Evolutionary conservation across 2,329 filamentous ascomycete genomes (phyloP).

Genomic region (Sphaerulina vaccinii): DNA sequence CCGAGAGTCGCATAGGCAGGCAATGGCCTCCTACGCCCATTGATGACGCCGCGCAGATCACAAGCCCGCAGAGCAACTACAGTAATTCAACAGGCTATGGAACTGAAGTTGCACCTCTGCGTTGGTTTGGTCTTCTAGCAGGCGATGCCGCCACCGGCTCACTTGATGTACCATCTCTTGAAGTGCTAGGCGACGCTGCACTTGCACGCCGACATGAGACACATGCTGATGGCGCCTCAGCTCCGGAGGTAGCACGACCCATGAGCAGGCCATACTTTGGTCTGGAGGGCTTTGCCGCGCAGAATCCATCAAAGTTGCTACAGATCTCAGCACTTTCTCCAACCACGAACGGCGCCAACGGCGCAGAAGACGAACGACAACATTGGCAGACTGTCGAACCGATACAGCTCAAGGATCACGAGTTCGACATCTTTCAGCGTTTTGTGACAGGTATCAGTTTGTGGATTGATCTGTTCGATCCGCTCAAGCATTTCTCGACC

Average conservation of each 20-base stretch:
- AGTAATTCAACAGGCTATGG: slow-evolving; percentile 31
- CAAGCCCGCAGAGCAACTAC: slow-evolving; percentile 31
- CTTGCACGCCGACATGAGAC: slow-evolving; percentile 27
- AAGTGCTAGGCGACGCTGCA: slow-evolving; percentile 28
- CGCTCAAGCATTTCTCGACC: slow-evolving; percentile 41
- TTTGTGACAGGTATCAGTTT: slow-evolving; percentile 41
- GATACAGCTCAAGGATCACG: slow-evolving; percentile 37
- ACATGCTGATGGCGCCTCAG: slow-evolving; percentile 19
- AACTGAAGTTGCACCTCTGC: slow-evolving; percentile 46
- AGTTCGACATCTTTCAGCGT: slow-evolving; percentile 42
- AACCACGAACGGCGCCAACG: slow-evolving; percentile 16
- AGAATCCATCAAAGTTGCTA: slow-evolving; percentile 27
- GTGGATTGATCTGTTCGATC: slow-evolving; percentile 48
- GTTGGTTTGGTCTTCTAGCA: slow-evolving; percentile 51
- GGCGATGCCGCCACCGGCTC: slow-evolving; percentile 42
- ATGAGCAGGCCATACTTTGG: slow-evolving; percentile 14
- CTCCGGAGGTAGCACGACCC: slow-evolving; percentile 1
- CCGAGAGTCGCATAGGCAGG: slow-evolving; percentile 5
- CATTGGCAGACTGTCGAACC: slow-evolving; percentile 31
- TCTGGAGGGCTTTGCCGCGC: slow-evolving; percentile 26
- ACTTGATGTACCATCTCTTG: slow-evolving; percentile 26
- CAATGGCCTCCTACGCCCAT: slow-evolving; percentile 20
- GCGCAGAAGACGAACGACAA: slow-evolving; percentile 25
- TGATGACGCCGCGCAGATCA: slow-evolving; percentile 23
- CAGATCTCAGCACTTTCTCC: slow-evolving; percentile 29